These are phyloP conservation scores for Hypoxylon sp. DNA, from an alignment of 2,329 filamentous ascomycete species.

Conservation along the genomic window DNA sequence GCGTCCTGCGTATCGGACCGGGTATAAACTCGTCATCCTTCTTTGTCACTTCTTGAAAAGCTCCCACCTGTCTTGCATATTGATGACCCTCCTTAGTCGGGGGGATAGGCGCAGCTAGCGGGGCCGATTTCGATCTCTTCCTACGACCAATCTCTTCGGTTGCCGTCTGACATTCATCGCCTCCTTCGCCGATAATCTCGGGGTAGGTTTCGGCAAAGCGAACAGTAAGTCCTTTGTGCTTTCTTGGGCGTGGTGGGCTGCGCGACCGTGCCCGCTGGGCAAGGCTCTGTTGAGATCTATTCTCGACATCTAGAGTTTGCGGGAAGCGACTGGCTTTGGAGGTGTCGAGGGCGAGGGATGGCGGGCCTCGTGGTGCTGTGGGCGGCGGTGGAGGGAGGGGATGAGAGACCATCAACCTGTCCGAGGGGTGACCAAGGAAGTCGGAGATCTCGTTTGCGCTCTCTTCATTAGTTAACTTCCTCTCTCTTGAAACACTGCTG, in stretches of 20 bases:
- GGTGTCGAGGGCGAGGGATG: slow-evolving; percentile 66
- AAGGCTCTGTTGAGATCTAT: slow-evolving; percentile 58
- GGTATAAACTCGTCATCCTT: slow-evolving; percentile 63
- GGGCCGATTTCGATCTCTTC: slow-evolving; percentile 59
- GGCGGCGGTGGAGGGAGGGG: slow-evolving; percentile 57
- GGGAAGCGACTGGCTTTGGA: slow-evolving; percentile 67
- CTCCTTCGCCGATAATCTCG: slow-evolving; percentile 89
- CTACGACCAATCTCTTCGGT: slow-evolving; percentile 76
- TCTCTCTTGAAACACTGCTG: slow-evolving; percentile 51
- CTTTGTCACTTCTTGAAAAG: slow-evolving; percentile 46
- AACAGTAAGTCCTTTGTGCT: slow-evolving; percentile 73
- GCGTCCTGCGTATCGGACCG: slow-evolving; percentile 65
- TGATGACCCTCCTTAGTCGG: slow-evolving; percentile 49
- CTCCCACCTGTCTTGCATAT: slow-evolving; percentile 43
- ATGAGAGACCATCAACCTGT: slow-evolving; percentile 66
- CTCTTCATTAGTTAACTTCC: slow-evolving; percentile 54
- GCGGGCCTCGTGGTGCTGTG: slow-evolving; percentile 50
- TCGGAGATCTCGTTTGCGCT: slow-evolving; percentile 66
- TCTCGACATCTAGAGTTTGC: slow-evolving; percentile 62
- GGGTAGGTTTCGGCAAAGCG: slow-evolving; percentile 79
- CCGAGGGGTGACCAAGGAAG: slow-evolving; percentile 68
- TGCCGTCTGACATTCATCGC: slow-evolving; percentile 83
- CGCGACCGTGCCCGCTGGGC: slow-evolving; percentile 57
- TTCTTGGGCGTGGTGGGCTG: slow-evolving; percentile 64
- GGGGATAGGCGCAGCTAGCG: slow-evolving; percentile 50